Conservation (phyloP, 73 alveolate species). For the Breviolum minutum region DNA sequence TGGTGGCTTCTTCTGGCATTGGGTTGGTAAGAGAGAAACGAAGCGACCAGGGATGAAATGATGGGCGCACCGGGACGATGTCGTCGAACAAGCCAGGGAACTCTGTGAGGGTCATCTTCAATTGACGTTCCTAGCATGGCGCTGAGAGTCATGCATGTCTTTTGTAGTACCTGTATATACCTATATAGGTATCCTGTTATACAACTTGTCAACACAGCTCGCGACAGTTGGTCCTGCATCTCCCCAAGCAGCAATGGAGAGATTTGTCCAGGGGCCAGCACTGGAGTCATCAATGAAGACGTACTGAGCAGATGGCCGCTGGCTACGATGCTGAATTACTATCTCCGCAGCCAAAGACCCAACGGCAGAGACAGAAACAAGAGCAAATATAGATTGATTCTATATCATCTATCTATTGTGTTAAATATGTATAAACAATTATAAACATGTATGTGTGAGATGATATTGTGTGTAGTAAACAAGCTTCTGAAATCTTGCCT, state of each 20-base stretch:
- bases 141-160: too few relatives aligned
- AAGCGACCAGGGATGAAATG: background rate
- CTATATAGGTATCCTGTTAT: background rate
- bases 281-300: constrained; percentile 49
- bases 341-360: background rate
- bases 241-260: constrained; percentile 67
- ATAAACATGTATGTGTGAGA: background rate
- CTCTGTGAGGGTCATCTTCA: constrained; percentile 49
- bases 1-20: constrained; percentile 80
- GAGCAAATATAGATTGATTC: too few relatives aligned
- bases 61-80: constrained; percentile 59
- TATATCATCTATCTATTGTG: too few relatives aligned
- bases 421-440: background rate
- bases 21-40: background rate
- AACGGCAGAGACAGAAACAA: too few relatives aligned
- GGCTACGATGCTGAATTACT: background rate
- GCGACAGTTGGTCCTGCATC: constrained; percentile 40
- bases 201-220: too few relatives aligned
- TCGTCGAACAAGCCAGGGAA: constrained; percentile 87
- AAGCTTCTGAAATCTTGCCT: background rate
- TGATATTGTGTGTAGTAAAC: background rate
- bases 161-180: too few relatives aligned
- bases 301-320: constrained; percentile 10
- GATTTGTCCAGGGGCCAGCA: constrained; percentile 58
- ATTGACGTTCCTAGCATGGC: constrained; percentile 65